phyloP scores from a whole-genome alignment of 306 rosid genomes.

The Citrullus colocynthis region DNA sequence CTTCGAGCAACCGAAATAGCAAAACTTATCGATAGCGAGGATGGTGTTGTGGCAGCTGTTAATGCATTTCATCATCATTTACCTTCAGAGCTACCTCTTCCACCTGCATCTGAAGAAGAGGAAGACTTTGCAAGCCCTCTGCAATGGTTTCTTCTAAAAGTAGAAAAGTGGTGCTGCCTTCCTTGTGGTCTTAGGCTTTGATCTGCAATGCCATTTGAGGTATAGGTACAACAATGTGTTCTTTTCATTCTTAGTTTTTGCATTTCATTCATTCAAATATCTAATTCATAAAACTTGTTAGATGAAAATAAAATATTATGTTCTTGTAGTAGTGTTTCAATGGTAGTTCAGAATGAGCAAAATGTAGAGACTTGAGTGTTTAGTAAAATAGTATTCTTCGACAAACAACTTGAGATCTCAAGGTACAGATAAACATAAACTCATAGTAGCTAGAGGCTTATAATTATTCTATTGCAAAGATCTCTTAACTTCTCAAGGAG shows the following conservation, averaged over 20 bases:
- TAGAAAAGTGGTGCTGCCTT: constrained; percentile 51
- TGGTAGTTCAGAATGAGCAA: not conserved
- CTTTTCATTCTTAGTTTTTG: constrained; percentile 1
- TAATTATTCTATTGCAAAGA: not conserved
- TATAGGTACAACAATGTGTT: not conserved
- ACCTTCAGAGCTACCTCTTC: constrained; percentile 64
- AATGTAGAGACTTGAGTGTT: not conserved
- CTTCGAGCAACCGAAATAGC: constrained; percentile 54
- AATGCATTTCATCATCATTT: constrained; percentile 82
- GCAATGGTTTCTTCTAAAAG: constrained; percentile 44
- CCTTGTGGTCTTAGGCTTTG: constrained; percentile 34
- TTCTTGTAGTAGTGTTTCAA: not conserved
- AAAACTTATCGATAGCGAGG: constrained; percentile 73
- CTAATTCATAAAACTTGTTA: not conserved
- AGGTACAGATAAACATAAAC: not conserved
- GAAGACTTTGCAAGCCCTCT: constrained; percentile 34
- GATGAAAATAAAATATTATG: not conserved
- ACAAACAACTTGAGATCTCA: too few species aligned
- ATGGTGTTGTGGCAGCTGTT: constrained; percentile 88
- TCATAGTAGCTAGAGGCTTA: not conserved
- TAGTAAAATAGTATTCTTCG: not conserved
- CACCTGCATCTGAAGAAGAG: constrained; percentile 33
- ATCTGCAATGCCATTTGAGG: not conserved
- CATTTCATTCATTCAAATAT: constrained; percentile 44
- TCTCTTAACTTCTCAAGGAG: not conserved